A percentile compares a stretch with the other conserved stretches of the same genome.
phyloP scores from a whole-genome alignment of 2,329 filamentous ascomycete species.

The Arthrinium phaeospermum region DNA sequence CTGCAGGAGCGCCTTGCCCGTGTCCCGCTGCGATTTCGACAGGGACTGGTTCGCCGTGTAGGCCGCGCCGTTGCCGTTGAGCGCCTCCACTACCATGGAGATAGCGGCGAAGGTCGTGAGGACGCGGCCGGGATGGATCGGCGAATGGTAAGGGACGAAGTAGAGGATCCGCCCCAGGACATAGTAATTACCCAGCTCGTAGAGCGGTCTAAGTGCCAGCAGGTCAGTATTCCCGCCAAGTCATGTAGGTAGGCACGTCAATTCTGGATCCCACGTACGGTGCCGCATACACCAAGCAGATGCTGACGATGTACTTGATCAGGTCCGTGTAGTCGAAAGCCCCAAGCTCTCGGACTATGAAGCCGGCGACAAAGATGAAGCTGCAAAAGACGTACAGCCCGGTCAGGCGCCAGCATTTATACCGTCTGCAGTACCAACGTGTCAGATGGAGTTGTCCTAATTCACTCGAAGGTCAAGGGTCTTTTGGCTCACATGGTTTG shows the following conservation, averaged over 20 bases:
- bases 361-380: conserved; percentile 61
- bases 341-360: conserved; percentile 53
- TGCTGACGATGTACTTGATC: conserved; percentile 49
- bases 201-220: conserved; percentile 49
- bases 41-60: conserved; percentile 53
- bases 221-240: not conserved
- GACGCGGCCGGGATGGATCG: conserved; percentile 49
- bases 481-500: conserved; percentile 52
- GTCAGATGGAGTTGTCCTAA: not conserved
- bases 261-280: conserved; percentile 35
- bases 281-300: conserved; percentile 43
- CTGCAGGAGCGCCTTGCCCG: conserved; percentile 55
- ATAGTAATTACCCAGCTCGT: conserved; percentile 63
- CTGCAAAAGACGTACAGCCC: conserved; percentile 60
- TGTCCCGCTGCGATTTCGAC: conserved; percentile 42
- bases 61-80: conserved; percentile 55
- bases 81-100: conserved; percentile 53
- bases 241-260: not conserved
- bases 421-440: conserved; percentile 45
- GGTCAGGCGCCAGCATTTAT: conserved; percentile 62
- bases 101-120: conserved; percentile 49
- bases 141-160: conserved; percentile 62
- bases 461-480: too few relatives aligned
- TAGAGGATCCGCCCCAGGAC: conserved; percentile 61
- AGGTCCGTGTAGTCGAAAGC: conserved; percentile 53